A percentile compares a stretch with the other conserved stretches of the same genome.
These are phyloP conservation scores for Setomelanomma holmii DNA, from an alignment of 2,329 filamentous ascomycete genomes.

Conservation along the genomic window DNA sequence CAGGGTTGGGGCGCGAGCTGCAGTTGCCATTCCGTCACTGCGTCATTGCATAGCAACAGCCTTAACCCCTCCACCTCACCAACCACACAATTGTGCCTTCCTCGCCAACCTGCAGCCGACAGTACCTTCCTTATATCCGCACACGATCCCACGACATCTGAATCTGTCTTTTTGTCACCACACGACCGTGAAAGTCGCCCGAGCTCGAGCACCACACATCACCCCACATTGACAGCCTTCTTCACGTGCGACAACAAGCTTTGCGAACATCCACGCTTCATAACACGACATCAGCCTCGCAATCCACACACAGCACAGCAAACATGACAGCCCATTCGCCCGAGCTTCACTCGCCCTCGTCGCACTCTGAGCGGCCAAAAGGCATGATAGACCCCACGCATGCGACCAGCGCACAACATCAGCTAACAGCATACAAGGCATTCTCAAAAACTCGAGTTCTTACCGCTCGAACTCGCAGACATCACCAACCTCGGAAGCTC, in stretches of 20 bases:
- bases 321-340: slow-evolving; percentile 47
- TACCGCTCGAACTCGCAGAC: slow-evolving; percentile 62
- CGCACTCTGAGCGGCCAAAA: slow-evolving; percentile 53
- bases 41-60: slow-evolving; percentile 70
- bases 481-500: slow-evolving; percentile 54
- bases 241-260: slow-evolving; percentile 21
- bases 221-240: slow-evolving; percentile 3
- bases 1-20: background rate
- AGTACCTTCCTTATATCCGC: background rate
- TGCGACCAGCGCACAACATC: background rate
- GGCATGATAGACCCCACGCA: slow-evolving; percentile 37
- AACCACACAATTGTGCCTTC: background rate
- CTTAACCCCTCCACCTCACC: background rate
- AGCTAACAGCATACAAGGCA: slow-evolving; percentile 66
- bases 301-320: slow-evolving; percentile 12
- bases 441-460: slow-evolving; percentile 84
- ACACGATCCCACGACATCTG: background rate
- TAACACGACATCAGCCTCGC: slow-evolving; percentile 1
- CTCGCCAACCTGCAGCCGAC: slow-evolving; percentile 1
- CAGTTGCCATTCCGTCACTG: background rate
- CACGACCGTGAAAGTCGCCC: background rate
- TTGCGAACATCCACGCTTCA: background rate
- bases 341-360: slow-evolving; percentile 42
- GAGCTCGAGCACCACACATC: slow-evolving; percentile 2
- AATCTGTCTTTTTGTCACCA: background rate